Conservation (phyloP, 208 protist genomes). For the Naegleria gruberi region DNA sequence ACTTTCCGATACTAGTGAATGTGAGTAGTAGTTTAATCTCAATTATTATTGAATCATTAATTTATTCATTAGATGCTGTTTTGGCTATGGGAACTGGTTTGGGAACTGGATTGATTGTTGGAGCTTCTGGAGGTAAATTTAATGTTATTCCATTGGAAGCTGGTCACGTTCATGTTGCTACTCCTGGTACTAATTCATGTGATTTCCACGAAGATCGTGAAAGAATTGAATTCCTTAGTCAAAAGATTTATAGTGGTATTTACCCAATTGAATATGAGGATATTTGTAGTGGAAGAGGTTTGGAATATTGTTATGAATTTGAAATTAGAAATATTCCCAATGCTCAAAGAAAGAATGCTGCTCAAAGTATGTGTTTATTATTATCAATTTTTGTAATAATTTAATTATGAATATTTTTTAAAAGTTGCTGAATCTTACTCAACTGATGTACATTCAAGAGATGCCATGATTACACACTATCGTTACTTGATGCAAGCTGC, state of each 20-base stretch:
- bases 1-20: neutral
- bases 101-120: neutral
- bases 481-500: constrained; percentile 13
- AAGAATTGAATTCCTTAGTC: neutral
- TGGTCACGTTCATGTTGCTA: neutral
- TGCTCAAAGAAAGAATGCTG: neutral
- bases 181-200: neutral
- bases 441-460: neutral
- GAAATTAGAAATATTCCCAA: neutral
- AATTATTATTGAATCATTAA: too few species aligned
- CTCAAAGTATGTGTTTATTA: neutral
- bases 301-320: constrained; percentile 18
- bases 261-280: constrained; percentile 15
- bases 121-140: neutral
- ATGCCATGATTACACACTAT: neutral
- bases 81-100: constrained; percentile 10
- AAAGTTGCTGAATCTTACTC: neutral
- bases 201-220: neutral
- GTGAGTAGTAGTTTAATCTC: neutral
- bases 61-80: neutral
- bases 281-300: constrained; percentile 16
- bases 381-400: neutral
- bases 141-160: neutral
- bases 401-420: neutral
- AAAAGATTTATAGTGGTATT: neutral